Evolutionary conservation across 768 basidiomycete genomes (phyloP).

Genomic region (Tubosaeta brunneosetosa): DNA sequence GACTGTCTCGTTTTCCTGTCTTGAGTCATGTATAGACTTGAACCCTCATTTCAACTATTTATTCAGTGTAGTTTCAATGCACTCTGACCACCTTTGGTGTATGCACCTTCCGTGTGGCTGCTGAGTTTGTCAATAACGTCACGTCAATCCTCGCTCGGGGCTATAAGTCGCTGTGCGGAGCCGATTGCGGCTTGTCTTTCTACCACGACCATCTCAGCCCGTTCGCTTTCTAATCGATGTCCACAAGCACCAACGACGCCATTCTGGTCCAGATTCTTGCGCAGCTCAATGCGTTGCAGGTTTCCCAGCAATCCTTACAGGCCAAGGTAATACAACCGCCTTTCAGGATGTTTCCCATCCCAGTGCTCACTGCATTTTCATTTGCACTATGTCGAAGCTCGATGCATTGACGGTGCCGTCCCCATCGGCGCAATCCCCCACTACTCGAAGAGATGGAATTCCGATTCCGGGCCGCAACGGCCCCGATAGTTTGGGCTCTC

Average conservation of each 20-base stretch:
- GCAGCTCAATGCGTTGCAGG: conserved; percentile 66
- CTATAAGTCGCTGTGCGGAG: conserved; percentile 6
- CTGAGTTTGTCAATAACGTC: conserved; percentile 1
- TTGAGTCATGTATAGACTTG: not conserved
- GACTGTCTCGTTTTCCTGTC: not conserved
- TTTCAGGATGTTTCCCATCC: not conserved
- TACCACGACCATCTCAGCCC: conserved; percentile 9
- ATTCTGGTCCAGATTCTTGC: conserved; percentile 67
- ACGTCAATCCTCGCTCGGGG: not conserved
- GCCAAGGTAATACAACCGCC: conserved; percentile 54
- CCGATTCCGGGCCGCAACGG: conserved; percentile 24
- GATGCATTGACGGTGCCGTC: conserved; percentile 40
- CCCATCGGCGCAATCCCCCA: conserved; percentile 16
- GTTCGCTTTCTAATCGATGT: conserved; percentile 16
- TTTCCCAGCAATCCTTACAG: conserved; percentile 72
- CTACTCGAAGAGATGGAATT: conserved; percentile 17
- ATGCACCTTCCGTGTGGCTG: too few species aligned
- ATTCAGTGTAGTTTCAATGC: not conserved
- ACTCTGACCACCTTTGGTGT: too few species aligned
- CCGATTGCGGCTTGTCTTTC: conserved; percentile 1
- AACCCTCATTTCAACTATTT: not conserved
- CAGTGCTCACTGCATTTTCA: conserved; percentile 1
- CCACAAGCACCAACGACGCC: conserved; percentile 41
- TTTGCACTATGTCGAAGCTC: conserved; percentile 35
- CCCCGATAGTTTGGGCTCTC: conserved; percentile 15